Base-by-base conservation (phyloP, 1,284 basidiomycete species). In the Testicularia cyperi region DNA sequence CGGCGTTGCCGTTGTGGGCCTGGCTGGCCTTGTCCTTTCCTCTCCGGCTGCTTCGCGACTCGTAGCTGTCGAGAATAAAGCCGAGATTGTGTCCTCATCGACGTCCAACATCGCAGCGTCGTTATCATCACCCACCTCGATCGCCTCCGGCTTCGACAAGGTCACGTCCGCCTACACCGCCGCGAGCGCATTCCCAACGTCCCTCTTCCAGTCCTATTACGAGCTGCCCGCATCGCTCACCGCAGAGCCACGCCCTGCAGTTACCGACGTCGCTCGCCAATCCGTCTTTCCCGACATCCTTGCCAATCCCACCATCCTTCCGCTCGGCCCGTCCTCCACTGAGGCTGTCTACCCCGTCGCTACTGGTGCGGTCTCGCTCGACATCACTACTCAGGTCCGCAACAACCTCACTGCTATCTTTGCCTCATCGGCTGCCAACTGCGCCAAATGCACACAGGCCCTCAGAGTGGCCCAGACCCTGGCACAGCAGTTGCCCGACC, bases 401-500 rank as follows among this genome's bases (percentile, higher is more conserved):
- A 18, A 43, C 16, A 83, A 70, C 45, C 37, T 70, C 27, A 41
- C 36, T 3, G 39, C 38, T 43, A 44, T 56, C 40, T 53, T 65
- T 24, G 28, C 24, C 54, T 40, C 46, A 16, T 75, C 22, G 75
- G 78, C 29, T 77, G 81, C 73, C 27, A 69, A 54, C 19, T 89
- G 87, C 71, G 80, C 82, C 7, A 80, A 80, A 57, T 89, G 87
- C 75, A 81, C 83, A 51, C 80, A 83, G 6, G 78, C 80, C 3
- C 80, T 89, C 15, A 82, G 84, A 56, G 77, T 84, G 19, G 84
- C 81, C 49, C 87, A 88, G 70, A 83, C 85, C 61, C 79, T 88
- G 27, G 81, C 84, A 0, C 75, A 85, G 36, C 83, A 83, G n/a
- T 82, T 82, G 16, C 86, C 87, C 3, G 78, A 83, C 25, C 77